phyloP scores from a whole-genome alignment of 768 basidiomycete species.

The Heimioporus sp. region DNA sequence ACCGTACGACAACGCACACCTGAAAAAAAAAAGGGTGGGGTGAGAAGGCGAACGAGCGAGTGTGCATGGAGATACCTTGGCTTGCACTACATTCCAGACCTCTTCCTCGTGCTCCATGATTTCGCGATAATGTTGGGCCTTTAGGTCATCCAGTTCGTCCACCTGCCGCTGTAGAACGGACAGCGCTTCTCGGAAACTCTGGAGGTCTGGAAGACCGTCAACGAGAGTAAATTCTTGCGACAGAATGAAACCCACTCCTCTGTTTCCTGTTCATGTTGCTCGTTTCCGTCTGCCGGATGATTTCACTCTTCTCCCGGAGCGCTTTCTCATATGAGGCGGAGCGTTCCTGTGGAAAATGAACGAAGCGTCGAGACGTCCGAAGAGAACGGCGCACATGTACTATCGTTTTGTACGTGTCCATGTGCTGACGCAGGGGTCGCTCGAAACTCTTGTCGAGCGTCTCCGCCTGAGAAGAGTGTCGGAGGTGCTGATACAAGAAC shows the following conservation, averaged over 20 bases:
- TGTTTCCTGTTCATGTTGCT: slow-evolving; percentile 83
- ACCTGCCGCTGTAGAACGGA: slow-evolving; percentile 82
- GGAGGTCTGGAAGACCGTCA: slow-evolving; percentile 60
- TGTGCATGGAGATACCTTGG: slow-evolving; percentile 52
- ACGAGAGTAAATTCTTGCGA: slow-evolving; percentile 2
- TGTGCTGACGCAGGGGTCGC: slow-evolving; percentile 80
- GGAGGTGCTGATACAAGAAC: not conserved
- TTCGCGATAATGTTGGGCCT: slow-evolving; percentile 81
- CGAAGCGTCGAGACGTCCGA: not conserved
- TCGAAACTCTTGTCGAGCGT: slow-evolving; percentile 87
- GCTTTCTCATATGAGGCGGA: slow-evolving; percentile 80
- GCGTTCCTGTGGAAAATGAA: slow-evolving; percentile 58
- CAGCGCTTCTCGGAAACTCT: slow-evolving; percentile 83
- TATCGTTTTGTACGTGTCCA: slow-evolving; percentile 74
- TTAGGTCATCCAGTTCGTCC: slow-evolving; percentile 86
- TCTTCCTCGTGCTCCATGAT: slow-evolving; percentile 92
- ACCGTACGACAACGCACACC: slow-evolving; percentile 82
- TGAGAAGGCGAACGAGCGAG: slow-evolving; percentile 8
- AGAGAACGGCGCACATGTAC: slow-evolving; percentile 52
- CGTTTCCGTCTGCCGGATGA: slow-evolving; percentile 83
- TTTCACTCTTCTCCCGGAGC: slow-evolving; percentile 77
- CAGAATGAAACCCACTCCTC: slow-evolving; percentile 57
- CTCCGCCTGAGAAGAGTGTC: slow-evolving; percentile 56
- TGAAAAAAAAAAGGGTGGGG: slow-evolving; percentile 23
- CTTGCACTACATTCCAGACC: slow-evolving; percentile 91